Evolutionary conservation across 345 rosid species (phyloP).

Genomic region (Eucalyptus fibrosa): DNA sequence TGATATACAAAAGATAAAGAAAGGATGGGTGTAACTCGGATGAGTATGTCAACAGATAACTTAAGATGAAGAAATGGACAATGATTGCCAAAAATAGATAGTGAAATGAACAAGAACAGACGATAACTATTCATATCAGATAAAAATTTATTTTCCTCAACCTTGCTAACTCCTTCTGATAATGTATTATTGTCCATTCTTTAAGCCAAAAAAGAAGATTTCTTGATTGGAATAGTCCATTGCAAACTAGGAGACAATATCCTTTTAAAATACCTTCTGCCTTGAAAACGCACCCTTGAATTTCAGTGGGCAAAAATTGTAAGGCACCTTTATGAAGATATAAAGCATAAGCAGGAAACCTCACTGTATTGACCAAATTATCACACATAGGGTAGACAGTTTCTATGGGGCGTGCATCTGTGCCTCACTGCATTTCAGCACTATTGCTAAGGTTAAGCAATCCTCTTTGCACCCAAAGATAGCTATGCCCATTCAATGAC

Average conservation of each 20-base stretch:
- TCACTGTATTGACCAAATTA: not conserved
- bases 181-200: not conserved
- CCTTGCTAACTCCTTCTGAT: not conserved
- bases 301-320: not conserved
- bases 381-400: not conserved
- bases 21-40: not conserved
- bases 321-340: not conserved
- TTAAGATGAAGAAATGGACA: not conserved
- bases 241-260: not conserved
- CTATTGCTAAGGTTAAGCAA: not conserved
- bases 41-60: not conserved
- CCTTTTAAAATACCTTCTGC: not conserved
- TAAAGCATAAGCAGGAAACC: not conserved
- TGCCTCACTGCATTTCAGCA: not conserved
- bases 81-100: not conserved
- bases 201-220: not conserved
- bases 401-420: not conserved
- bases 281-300: not conserved
- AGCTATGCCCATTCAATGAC: not conserved
- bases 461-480: not conserved
- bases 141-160: not conserved
- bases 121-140: not conserved
- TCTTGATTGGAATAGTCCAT: not conserved
- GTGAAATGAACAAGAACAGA: not conserved
- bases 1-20: constrained; percentile 5